A percentile compares a stretch with the other conserved stretches of the same genome.
Conservation (phyloP, 2,329 filamentous ascomycete genomes). For the Epicoccum nigrum region DNA sequence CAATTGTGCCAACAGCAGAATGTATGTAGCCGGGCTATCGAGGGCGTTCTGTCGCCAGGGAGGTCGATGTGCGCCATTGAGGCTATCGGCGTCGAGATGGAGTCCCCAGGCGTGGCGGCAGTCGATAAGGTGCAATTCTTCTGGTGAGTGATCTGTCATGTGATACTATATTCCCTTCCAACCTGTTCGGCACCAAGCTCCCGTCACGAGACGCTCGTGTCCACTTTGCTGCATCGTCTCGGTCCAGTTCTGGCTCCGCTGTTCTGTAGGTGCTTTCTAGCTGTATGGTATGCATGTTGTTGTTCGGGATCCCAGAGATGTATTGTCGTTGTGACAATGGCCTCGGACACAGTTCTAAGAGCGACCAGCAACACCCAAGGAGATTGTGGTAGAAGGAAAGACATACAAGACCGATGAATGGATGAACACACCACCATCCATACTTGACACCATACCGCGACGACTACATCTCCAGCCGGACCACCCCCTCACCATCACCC, state of each 20-base stretch:
- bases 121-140: slow-evolving; percentile 38
- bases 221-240: slow-evolving; percentile 2
- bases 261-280: not conserved
- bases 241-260: slow-evolving; percentile 13
- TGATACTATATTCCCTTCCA: no score
- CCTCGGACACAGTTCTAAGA: slow-evolving; percentile 5
- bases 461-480: slow-evolving; percentile 88
- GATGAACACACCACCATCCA: slow-evolving; percentile 82
- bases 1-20: slow-evolving; percentile 16
- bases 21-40: slow-evolving; percentile 34
- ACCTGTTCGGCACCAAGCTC: slow-evolving; percentile 3
- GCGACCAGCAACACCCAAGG: slow-evolving; percentile 22
- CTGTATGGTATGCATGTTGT: not conserved
- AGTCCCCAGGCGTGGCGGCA: slow-evolving; percentile 23
- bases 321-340: not conserved
- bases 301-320: not conserved
- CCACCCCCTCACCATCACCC: slow-evolving; percentile 89
- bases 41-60: slow-evolving; percentile 33
- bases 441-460: slow-evolving; percentile 75
- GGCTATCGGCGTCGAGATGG: slow-evolving; percentile 15
- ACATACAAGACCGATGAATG: slow-evolving; percentile 74
- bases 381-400: slow-evolving; percentile 66
- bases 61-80: slow-evolving; percentile 5
- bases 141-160: slow-evolving; percentile 42
- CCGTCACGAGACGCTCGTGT: not conserved